Percentiles rank a stretch among this genome's conserved stretches.
phyloP scores from a whole-genome alignment of 148 eudicot species.

The Beta vulgaris region DNA sequence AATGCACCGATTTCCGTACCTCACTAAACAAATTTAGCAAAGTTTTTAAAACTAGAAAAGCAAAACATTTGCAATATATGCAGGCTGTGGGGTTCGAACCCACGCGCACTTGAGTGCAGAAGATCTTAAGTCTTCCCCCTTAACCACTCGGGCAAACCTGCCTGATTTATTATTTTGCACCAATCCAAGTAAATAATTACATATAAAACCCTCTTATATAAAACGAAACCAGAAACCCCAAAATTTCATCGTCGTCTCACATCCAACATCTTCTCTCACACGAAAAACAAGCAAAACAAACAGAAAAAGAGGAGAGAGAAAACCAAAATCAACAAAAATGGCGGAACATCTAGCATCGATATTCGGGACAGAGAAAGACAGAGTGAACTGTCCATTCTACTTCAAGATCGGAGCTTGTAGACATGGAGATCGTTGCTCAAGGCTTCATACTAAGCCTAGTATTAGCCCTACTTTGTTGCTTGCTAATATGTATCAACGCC shows the following conservation, averaged over 20 bases:
- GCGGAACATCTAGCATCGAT: constrained; percentile 92
- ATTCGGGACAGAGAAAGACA: constrained; percentile 86
- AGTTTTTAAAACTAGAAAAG: too few relatives aligned
- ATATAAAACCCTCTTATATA: neutral
- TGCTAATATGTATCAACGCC: constrained; percentile 85
- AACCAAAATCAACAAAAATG: constrained; percentile 21
- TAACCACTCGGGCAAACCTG: constrained; percentile 37
- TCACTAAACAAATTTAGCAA: neutral
- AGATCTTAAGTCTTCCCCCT: too few relatives aligned
- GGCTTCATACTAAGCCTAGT: constrained; percentile 78
- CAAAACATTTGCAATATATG: too few relatives aligned
- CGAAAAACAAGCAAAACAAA: neutral
- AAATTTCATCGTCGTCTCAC: too few relatives aligned
- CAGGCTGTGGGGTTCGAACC: constrained; percentile 85
- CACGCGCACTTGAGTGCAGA: constrained; percentile 66
- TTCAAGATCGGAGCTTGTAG: constrained; percentile 92
- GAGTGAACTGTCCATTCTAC: constrained; percentile 87
- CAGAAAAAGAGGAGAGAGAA: neutral
- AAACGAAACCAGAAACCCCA: too few relatives aligned
- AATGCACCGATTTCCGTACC: neutral
- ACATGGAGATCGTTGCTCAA: constrained; percentile 76
- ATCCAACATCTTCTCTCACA: too few relatives aligned
- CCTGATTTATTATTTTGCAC: neutral
- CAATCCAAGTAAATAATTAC: neutral
- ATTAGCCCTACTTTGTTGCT: constrained; percentile 70